A percentile compares a stretch with the other conserved stretches of the same genome.
Conservation (phyloP, 2,329 filamentous ascomycete genomes). For the Aspergillus pseudoviridinutans region DNA sequence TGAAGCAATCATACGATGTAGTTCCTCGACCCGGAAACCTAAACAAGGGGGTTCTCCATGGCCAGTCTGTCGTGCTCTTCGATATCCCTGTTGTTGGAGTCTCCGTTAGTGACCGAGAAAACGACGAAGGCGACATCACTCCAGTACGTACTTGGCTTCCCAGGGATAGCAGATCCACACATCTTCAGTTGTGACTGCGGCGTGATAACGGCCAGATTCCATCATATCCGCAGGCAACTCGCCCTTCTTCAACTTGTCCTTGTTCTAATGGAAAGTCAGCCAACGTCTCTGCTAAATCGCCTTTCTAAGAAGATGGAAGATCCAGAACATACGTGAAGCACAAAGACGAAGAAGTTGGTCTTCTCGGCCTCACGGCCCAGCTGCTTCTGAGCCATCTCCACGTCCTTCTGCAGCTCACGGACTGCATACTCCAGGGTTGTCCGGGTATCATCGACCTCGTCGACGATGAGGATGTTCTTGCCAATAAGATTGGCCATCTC, state of each 20-base stretch:
- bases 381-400: conserved; percentile 71
- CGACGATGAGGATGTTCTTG: conserved; percentile 87
- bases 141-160: conserved; percentile 69
- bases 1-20: not conserved
- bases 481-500: conserved; percentile 86
- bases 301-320: not conserved
- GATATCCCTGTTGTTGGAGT: conserved; percentile 59
- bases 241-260: conserved; percentile 96
- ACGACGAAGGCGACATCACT: not conserved
- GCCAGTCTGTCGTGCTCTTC: conserved; percentile 81
- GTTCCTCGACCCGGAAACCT: conserved; percentile 6
- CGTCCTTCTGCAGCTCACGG: conserved; percentile 89
- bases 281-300: not conserved
- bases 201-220: conserved; percentile 68
- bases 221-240: conserved; percentile 74
- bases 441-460: conserved; percentile 93
- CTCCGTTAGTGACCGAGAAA: conserved; percentile 18
- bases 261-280: conserved; percentile 62
- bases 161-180: conserved; percentile 99
- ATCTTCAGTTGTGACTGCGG: conserved; percentile 83
- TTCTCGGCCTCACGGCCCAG: conserved; percentile 65
- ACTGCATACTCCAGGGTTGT: conserved; percentile 94
- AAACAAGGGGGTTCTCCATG: conserved; percentile 38
- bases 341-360: conserved; percentile 92
- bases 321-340: conserved; percentile 71